A percentile compares a stretch with the other conserved stretches of the same genome.
These are phyloP conservation scores for Psilocybe cyanescens DNA, from an alignment of 768 basidiomycete species.

Conservation along the genomic window DNA sequence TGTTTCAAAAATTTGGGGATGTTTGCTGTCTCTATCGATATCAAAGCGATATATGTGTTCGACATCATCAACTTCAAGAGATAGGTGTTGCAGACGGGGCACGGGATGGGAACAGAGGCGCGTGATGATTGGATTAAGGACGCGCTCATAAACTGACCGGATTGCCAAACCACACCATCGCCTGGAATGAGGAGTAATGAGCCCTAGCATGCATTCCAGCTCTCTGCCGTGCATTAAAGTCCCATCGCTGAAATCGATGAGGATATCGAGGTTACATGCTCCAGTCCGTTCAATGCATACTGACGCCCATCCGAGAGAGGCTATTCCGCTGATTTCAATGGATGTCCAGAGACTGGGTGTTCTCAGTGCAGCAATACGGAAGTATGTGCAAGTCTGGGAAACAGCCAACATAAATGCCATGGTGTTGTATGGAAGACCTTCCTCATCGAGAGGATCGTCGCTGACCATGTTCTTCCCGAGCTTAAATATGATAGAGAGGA, in stretches of 20 bases:
- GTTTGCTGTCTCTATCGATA: conserved; percentile 20
- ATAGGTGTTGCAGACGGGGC: conserved; percentile 40
- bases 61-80: conserved; percentile 37
- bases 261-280: conserved; percentile 33
- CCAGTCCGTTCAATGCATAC: conserved; percentile 38
- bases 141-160: conserved; percentile 28
- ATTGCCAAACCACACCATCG: conserved; percentile 42
- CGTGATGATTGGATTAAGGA: conserved; percentile 29
- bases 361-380: conserved; percentile 41
- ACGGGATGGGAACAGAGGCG: conserved; percentile 31
- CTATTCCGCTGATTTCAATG: conserved; percentile 32
- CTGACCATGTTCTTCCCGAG: conserved; percentile 26
- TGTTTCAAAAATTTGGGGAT: conserved; percentile 30
- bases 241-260: conserved; percentile 25
- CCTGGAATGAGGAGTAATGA: conserved; percentile 31
- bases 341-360: conserved; percentile 43
- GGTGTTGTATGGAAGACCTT: not conserved
- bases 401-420: conserved; percentile 39
- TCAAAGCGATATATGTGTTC: conserved; percentile 20
- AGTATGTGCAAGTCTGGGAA: conserved; percentile 42
- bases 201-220: conserved; percentile 28
- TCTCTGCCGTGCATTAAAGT: conserved; percentile 4
- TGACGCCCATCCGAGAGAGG: conserved; percentile 22
- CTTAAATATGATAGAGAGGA: conserved; percentile 36
- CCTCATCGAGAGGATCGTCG: conserved; percentile 14